These are phyloP conservation scores for Mucor indicus DNA, from an alignment of 371 early-diverging fungal species.

Conservation along the genomic window DNA sequence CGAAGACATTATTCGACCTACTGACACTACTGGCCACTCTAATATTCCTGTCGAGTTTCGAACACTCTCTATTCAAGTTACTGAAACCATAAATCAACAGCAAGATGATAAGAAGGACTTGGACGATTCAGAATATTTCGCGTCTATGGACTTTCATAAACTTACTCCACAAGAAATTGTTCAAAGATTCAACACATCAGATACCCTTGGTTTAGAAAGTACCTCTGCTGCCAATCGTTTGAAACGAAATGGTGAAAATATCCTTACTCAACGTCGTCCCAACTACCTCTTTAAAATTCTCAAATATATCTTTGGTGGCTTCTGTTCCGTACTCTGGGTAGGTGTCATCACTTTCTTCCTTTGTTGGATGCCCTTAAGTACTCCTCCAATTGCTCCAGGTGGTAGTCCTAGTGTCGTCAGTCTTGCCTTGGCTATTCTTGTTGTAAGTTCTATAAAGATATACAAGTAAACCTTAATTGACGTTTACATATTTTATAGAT, in stretches of 20 bases:
- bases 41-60: background rate
- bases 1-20: background rate
- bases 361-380: constrained; percentile 32
- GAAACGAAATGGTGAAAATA: constrained; percentile 38
- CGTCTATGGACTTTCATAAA: constrained; percentile 1
- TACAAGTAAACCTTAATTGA: too few species aligned
- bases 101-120: background rate
- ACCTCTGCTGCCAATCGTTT: background rate
- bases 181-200: background rate
- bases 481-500: background rate
- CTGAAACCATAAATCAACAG: background rate
- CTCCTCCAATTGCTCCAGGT: constrained; percentile 18
- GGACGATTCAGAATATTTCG: constrained; percentile 1
- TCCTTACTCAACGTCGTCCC: constrained; percentile 34
- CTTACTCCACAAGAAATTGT: background rate
- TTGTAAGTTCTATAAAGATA: too few species aligned
- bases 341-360: constrained; percentile 29
- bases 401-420: constrained; percentile 9
- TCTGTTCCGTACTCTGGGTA: constrained; percentile 32
- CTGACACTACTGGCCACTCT: background rate
- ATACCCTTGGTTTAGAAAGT: background rate
- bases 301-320: constrained; percentile 34
- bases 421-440: constrained; percentile 23
- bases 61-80: background rate
- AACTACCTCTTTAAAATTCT: constrained; percentile 39